Base-by-base conservation (phyloP, 371 early-diverging fungal genomes). In the Cokeromyces recurvatus region DNA sequence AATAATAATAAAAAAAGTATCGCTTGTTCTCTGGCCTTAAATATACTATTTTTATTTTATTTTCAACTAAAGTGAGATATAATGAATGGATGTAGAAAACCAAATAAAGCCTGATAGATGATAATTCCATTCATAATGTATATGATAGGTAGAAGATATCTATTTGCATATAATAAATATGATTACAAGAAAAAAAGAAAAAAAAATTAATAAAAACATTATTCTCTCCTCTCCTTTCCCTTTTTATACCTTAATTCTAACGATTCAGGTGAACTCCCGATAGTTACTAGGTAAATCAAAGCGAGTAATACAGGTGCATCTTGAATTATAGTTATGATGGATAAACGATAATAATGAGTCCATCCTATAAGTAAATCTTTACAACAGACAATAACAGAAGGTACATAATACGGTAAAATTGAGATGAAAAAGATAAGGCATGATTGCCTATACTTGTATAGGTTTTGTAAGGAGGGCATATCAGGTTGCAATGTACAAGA, bases 351-450 rank as follows among this genome's bases (percentile, higher is more conserved):
- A n/a, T n/a, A n/a, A n/a, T 19, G 19, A 3, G 41, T 49, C 82
- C 82, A 82, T 2, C 74, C 71, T 6, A 69, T 62, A 5, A 67
- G 51, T 11, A 76, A 22, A 48, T 80, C 63, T 20, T 74, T 62
- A 27, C 68, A 51, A 57, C 64, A 80, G 0, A 71, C 81, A 53
- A 80, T 49, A 14, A 68, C 38, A 0, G 51, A 55, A 3, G 81
- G 81, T 2, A 67, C 46, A 43, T 57, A 43, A 25, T 73, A 77
- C 1, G 81, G 81, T 16, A 77, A 36, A 12, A 75, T 43, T 31
- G 72, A 53, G 20, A 66, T 68, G 29, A 81, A 57, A 46, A 78
- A 57, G 23, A 81, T 50, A 7, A 78, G 59, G 20, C 75, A 68
- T 9, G 79, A 72, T 50, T 64, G 63, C 16, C 63, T 49, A 40